phyloP scores from a whole-genome alignment of 306 rosid species.

The Vigna reflexopilosa region DNA sequence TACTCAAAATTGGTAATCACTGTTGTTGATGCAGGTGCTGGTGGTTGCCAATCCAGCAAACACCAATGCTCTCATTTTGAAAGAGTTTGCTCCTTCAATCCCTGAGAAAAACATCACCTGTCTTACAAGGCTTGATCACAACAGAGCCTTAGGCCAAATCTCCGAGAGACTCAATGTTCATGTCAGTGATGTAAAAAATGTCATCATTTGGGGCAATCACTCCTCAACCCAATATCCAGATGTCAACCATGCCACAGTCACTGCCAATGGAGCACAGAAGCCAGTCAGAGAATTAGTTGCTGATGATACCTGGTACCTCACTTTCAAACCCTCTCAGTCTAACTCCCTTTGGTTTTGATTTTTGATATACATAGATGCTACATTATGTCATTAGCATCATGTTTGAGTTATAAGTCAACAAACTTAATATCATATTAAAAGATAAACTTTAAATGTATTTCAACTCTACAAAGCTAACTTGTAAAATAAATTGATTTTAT shows the following conservation, averaged over 20 bases:
- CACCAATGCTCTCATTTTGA: slow-evolving; percentile 87
- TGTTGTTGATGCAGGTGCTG: slow-evolving; percentile 62
- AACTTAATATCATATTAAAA: no score
- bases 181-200: slow-evolving; percentile 80
- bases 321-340: slow-evolving; percentile 17
- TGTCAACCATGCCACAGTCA: slow-evolving; percentile 78
- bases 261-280: slow-evolving; percentile 45
- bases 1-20: neutral
- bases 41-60: slow-evolving; percentile 98
- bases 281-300: slow-evolving; percentile 61
- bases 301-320: slow-evolving; percentile 70
- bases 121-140: slow-evolving; percentile 91
- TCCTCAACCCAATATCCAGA: slow-evolving; percentile 97
- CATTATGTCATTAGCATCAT: neutral
- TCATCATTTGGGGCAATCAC: slow-evolving; percentile 92
- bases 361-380: neutral
- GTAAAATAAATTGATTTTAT: no score
- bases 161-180: slow-evolving; percentile 75
- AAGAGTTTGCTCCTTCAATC: slow-evolving; percentile 86
- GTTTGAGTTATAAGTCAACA: neutral
- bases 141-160: slow-evolving; percentile 90
- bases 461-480: no score
- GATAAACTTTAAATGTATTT: no score
- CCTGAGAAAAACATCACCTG: slow-evolving; percentile 83
- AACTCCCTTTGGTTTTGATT: neutral